Percentiles rank a stretch among this genome's conserved stretches.
These are phyloP conservation scores for Tylopilus sp. DNA, from an alignment of 768 basidiomycete species.

Conservation along the genomic window DNA sequence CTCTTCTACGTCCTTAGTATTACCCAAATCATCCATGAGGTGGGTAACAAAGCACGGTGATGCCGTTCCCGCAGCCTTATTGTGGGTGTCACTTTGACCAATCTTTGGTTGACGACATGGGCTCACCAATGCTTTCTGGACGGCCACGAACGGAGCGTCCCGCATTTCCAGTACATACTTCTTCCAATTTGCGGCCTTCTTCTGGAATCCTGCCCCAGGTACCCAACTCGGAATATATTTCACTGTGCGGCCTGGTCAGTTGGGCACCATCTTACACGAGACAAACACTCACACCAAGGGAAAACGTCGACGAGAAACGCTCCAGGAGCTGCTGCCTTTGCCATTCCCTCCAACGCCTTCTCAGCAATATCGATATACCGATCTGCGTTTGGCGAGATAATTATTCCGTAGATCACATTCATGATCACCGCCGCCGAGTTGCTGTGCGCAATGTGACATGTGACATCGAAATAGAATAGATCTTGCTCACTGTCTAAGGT, in stretches of 20 bases:
- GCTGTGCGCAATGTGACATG: constrained; percentile 26
- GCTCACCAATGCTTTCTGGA: constrained; percentile 38
- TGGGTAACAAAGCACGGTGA: constrained; percentile 32
- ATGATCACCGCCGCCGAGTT: constrained; percentile 52
- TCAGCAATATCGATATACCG: constrained; percentile 51
- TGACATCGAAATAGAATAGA: not conserved
- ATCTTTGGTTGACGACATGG: not conserved
- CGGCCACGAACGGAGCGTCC: constrained; percentile 41
- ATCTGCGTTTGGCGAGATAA: constrained; percentile 40
- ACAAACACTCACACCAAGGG: constrained; percentile 35
- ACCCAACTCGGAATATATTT: constrained; percentile 53
- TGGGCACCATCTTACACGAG: not conserved
- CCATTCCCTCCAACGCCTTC: constrained; percentile 48
- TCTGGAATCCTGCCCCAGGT: constrained; percentile 49
- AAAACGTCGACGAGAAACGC: constrained; percentile 52
- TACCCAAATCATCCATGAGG: constrained; percentile 21
- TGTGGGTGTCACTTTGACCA: not conserved
- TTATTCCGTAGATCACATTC: constrained; percentile 51
- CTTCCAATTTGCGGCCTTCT: constrained; percentile 49
- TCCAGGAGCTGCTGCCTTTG: constrained; percentile 48
- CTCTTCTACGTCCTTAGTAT: constrained; percentile 9
- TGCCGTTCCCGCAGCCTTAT: constrained; percentile 23
- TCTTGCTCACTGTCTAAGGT: constrained; percentile 46
- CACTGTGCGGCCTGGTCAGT: constrained; percentile 31
- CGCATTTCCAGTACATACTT: constrained; percentile 46